Evolutionary conservation across 352 stramenopile species (phyloP).

Genomic region (Phytopythium ostracodes): DNA sequence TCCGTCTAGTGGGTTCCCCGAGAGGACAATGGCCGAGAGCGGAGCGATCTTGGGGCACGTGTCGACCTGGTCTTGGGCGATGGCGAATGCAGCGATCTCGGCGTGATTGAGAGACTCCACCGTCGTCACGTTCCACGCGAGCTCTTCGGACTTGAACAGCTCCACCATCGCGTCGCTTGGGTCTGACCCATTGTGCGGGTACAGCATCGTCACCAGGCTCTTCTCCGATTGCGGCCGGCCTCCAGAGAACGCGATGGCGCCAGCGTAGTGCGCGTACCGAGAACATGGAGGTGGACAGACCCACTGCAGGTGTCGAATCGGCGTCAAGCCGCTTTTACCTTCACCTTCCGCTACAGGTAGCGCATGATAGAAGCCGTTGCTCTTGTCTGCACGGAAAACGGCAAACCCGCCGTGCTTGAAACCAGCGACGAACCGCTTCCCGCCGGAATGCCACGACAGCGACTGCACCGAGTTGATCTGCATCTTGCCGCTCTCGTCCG

Average conservation of each 20-base stretch:
- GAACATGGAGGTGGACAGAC: slow-evolving; percentile 56
- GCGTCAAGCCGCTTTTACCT: slow-evolving; percentile 5
- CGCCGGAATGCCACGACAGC: slow-evolving; percentile 72
- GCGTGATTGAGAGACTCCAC: slow-evolving; percentile 47
- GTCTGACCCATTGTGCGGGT: slow-evolving; percentile 22
- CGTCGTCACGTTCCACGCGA: slow-evolving; percentile 43
- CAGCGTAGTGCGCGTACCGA: slow-evolving; percentile 39
- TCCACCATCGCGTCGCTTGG: slow-evolving; percentile 47
- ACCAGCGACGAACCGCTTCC: slow-evolving; percentile 69
- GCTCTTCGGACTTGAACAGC: slow-evolving; percentile 50
- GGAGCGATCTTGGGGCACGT: slow-evolving; percentile 42
- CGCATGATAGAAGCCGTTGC: slow-evolving; percentile 33
- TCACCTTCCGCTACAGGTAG: slow-evolving; percentile 2
- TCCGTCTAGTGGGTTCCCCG: slow-evolving; percentile 70
- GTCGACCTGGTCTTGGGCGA: slow-evolving; percentile 54
- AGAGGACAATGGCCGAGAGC: slow-evolving; percentile 59
- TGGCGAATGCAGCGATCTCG: slow-evolving; percentile 42
- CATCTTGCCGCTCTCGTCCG: slow-evolving; percentile 9
- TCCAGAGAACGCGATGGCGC: slow-evolving; percentile 47
- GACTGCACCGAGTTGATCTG: slow-evolving; percentile 44
- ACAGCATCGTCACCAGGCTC: slow-evolving; percentile 40
- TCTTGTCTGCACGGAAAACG: slow-evolving; percentile 58
- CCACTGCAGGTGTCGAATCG: slow-evolving; percentile 57
- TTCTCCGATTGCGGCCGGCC: slow-evolving; percentile 19
- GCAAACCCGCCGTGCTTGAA: slow-evolving; percentile 63